phyloP scores from a whole-genome alignment of 2,329 filamentous ascomycete genomes.

The Aureobasidium sp. region DNA sequence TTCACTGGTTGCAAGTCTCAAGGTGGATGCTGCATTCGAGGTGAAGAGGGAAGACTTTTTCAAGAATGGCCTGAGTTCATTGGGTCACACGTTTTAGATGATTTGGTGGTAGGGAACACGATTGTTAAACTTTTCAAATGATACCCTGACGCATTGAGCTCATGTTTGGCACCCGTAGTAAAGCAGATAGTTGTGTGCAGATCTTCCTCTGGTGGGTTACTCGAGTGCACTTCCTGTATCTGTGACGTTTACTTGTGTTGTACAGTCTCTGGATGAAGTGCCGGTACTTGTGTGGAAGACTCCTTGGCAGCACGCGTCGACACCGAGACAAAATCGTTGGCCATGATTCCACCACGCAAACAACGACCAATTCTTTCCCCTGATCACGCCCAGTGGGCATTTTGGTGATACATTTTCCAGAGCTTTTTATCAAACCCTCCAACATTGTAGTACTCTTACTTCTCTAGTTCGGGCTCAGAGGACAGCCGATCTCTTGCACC shows the following conservation, averaged over 20 bases:
- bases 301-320: neutral
- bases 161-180: neutral
- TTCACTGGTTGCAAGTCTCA: constrained; percentile 60
- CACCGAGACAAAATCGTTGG: neutral
- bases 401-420: too few relatives aligned
- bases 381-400: too few relatives aligned
- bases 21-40: constrained; percentile 59
- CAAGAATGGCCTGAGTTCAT: constrained; percentile 46
- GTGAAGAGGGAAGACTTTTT: constrained; percentile 65
- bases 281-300: too few relatives aligned
- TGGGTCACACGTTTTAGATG: neutral
- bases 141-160: neutral
- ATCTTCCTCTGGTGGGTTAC: neutral
- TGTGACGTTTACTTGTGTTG: too few relatives aligned
- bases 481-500: too few relatives aligned
- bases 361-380: too few relatives aligned
- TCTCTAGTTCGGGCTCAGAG: too few relatives aligned
- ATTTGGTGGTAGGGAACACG: neutral
- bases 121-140: neutral
- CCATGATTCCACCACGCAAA: neutral
- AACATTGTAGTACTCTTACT: too few relatives aligned
- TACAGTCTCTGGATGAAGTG: too few relatives aligned
- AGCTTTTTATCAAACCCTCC: too few relatives aligned
- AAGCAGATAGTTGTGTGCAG: neutral
- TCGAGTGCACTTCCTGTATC: too few relatives aligned